Evolutionary conservation across 306 rosid genomes (phyloP), one percentile per base, ranked within the genome.

Genomic region (Senna tora): DNA sequence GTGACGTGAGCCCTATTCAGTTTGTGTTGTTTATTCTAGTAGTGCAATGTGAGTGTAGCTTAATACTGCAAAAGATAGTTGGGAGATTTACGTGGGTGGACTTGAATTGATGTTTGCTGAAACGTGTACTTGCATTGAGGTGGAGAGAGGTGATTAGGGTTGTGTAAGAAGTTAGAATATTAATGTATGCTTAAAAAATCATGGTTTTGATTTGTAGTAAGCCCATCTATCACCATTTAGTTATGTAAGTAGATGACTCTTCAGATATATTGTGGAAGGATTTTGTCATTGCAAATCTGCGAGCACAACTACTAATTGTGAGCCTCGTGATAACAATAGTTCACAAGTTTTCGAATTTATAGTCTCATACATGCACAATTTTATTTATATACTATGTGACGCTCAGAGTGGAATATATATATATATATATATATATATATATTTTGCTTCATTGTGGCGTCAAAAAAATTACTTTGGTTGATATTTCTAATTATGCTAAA

Each of bases 141-240:
- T 33, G 74, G 73, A 65, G 67, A 20, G 61, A 72, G 77, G n/a
- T 65, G 20, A 73, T 53, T 30, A 28, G 34, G 46, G 62, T 77
- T 38, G 30, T 54, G n/a, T 58, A 60, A 20, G 65, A 62, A 38
- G 39, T 38, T 77, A 56, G 51, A 59, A 51, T 65, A n/a, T n/a
- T n/a, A n/a, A n/a, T 25, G 62, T 74, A 17, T 80, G 83, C 71
- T 75, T 52, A 17, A 73, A 74, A 77, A 67, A 53, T 58, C 21
- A 20, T 25, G 1, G 3, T 25, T 1, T 25, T 25, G 30, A 25
- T 1, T 25, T 25, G 30, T 25, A 25, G 30, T 3, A 1, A 25
- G 30, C 30, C 30, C 30, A 25, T 25, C 30, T 25, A 25, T 25
- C 3, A 25, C 20, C 9, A 17, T 30, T 56, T 72, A 47, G 55